Base-by-base conservation (phyloP, 108 stramenopile species). In the Cyclotella baltica region DNA sequence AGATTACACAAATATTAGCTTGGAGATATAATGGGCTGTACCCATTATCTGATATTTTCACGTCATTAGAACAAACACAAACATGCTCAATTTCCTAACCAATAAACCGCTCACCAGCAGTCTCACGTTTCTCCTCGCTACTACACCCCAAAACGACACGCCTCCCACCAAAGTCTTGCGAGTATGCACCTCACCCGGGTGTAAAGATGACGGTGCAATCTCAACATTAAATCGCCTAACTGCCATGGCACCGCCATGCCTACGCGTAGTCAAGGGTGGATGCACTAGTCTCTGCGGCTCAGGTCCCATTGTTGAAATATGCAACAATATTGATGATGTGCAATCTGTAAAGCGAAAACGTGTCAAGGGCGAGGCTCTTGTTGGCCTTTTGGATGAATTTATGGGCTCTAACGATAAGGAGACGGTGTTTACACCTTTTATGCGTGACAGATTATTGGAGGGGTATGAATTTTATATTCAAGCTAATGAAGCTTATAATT, bases 211-310 rank as follows among this genome's bases (percentile, higher is more conserved):
- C 22, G 81, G 81, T n/a, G 63, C 76, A 27, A 13, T 37, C 23
- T 37, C 67, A 23, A 73, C 81, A 23, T 43, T 78, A n/a, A 72
- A 72, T 22, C 40, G 53, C n/a, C 56, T 83, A 29, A 63, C 56
- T 1, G 88, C 88, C 0, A 29, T 89, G 53, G 84, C 86, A 15
- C 68, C 85, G 0, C 75, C 85, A 23, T 56, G 83, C 23, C 27
- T 75, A 3, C 20, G 37, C 15, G 78, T 87, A 3, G 40, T 72
- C 30, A 53, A 48, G 52, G 88, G 86, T 18, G 76, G 70, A 2
- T 89, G 88, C 57, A 73, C 78, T 15, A 82, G 76, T 19, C 46
- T 84, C 1, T 89, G 88, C 43, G 88, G 86, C 8, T 76, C 77
- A 38, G 86, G 86, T 38, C 88, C 88, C 13, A 76, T 89, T 4